Base-by-base conservation (phyloP, 1,284 basidiomycete genomes). In the Cutaneotrichosporon dermatis region DNA sequence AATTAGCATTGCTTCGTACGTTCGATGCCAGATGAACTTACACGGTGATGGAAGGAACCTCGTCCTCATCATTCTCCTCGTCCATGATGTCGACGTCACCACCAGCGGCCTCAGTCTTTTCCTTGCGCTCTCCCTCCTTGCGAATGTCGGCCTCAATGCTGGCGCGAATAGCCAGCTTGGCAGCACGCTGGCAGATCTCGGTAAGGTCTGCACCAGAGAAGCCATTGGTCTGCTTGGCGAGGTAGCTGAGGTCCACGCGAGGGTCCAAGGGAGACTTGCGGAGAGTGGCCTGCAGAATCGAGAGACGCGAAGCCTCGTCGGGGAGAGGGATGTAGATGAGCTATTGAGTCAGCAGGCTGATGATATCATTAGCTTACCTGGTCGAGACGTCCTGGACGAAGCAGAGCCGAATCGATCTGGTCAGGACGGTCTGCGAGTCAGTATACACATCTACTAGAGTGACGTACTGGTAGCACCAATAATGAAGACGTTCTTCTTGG, bases 121-220 rank as follows among this genome's bases (percentile, higher is more conserved):
- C 91, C 78, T 83, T 86, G 80, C 85, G 88, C 77, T 93, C 96
- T 55, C 90, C 83, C 53, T 87, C 84, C 62, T 76, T 81, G 67
- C 88, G 83, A 73, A 99, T 90, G 77, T 99, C 96, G 6, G 89
- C 80, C 74, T 98, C 94, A 72, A 99, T 99, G 65, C 87, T 90
- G 76, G 90, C 91, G 46, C 96, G 86, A 74, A 99, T 77, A 11
- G 76, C 76, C 52, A 98, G 83, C 82, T 99, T 99, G 63, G 93
- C 95, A 9, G 95, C 90, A 63, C 96, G 87, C 80, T 99, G 94
- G 76, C 95, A 99, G 72, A 99, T 96, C 79, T 99, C 96, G 11
- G 95, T 96, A 67, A 99, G 81, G 85, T 99, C 96, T 60, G 96
- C 96, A 87, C 96, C 96, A 72, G 95, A 98, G 86, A 91, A 99